These are phyloP conservation scores for Crithidia acanthocephali DNA, from an alignment of 208 protist species.

Conservation along the genomic window DNA sequence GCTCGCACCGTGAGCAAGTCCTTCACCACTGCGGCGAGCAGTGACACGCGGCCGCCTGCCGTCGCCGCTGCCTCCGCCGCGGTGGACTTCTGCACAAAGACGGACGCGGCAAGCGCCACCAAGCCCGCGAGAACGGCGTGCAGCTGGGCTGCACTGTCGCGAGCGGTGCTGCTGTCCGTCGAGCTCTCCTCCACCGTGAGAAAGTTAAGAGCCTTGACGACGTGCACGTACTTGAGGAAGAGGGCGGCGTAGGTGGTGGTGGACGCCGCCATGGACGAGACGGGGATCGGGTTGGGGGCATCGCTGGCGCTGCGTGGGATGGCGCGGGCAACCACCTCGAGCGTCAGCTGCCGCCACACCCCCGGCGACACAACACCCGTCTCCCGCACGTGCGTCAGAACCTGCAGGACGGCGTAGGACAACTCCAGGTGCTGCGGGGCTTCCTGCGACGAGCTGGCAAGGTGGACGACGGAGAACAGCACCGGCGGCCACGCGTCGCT, in stretches of 20 bases:
- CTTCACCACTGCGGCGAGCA: constrained; percentile 27
- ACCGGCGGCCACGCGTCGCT: constrained; percentile 30
- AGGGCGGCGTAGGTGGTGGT: constrained; percentile 27
- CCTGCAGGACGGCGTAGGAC: constrained; percentile 29
- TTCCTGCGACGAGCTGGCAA: constrained; percentile 23
- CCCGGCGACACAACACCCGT: constrained; percentile 32
- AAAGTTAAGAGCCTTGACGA: constrained; percentile 17
- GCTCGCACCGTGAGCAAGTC: constrained; percentile 21
- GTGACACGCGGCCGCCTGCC: constrained; percentile 11
- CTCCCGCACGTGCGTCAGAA: constrained; percentile 24
- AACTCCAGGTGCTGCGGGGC: constrained; percentile 28
- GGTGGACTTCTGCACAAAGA: constrained; percentile 16
- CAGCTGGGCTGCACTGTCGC: constrained; percentile 16
- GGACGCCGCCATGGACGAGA: constrained; percentile 12
- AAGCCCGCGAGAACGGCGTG: constrained; percentile 25
- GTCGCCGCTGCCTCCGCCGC: background rate
- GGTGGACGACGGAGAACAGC: constrained; percentile 20
- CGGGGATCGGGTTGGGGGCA: constrained; percentile 18
- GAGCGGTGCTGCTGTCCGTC: constrained; percentile 19
- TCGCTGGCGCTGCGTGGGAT: constrained; percentile 19
- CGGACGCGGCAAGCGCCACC: constrained; percentile 17
- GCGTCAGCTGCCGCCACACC: constrained; percentile 23
- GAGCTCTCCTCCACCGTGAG: constrained; percentile 29
- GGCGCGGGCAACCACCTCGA: constrained; percentile 4
- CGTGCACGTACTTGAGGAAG: constrained; percentile 29